Base-by-base conservation (phyloP, 2,329 filamentous ascomycete species). In the Setomelanomma holmii region DNA sequence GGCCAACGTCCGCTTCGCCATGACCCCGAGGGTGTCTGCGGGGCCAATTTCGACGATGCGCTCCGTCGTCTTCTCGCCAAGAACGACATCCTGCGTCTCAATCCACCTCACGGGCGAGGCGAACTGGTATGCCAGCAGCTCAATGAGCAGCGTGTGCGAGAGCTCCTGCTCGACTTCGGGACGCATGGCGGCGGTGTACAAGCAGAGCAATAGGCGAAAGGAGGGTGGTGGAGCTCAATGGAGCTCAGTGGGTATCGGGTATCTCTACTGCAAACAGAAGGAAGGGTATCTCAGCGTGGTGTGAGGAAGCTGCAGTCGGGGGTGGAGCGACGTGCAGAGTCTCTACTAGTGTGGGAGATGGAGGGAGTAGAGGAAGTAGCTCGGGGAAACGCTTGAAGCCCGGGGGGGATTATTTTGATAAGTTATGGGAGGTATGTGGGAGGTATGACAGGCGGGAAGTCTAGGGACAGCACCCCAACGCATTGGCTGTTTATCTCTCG, bases 121-220 rank as follows among this genome's bases (percentile, higher is more conserved):
- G 78, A 99, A 99, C 77, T 99, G 95, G 80, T 98, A 99, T 82
- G 95, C 95, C 67, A 99, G 87, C 61, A 99, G 90, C 87, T 99
- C 95, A 64, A 99, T 91, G 75, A 99, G 90, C 79, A 99, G 86
- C 66, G 93, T 98, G 80, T 99, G 93, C 74, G 95, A 90, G 78
- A 99, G 90, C 84, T 99, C 95, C 81, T 99, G 95, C 87, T 99
- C 93, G 78, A 98, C 84, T 86, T 99, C 95, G 78, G 95, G 95
- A 83, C 91, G 91, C 93, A 98, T 98, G 69, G 71, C 88, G 67
- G 53, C 55, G 57, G 51, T 55, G 63, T 67, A 55, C 51, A 70
- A 50, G 27, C 27, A 3, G 64, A 55, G 53, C 50, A 58, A 40
- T 42, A 34, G 52, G 53, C 39, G 52, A 38, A 42, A 45, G 57